Conservation (phyloP, 768 basidiomycete species). For the Lyophyllum decastes region DNA sequence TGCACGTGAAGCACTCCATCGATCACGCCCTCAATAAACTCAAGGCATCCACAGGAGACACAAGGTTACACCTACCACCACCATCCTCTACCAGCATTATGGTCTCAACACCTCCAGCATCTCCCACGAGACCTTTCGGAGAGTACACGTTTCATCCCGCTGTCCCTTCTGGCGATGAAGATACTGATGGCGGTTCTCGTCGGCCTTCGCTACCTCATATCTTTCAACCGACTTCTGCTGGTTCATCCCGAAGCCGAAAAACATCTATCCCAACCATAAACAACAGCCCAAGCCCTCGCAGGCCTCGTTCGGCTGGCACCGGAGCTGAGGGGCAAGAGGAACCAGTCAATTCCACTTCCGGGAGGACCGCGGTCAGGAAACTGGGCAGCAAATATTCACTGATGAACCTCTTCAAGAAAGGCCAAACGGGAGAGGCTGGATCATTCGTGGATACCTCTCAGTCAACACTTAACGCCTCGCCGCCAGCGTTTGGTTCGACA, state of each 20-base stretch:
- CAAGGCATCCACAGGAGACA: slow-evolving; percentile 30
- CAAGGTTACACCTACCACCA: slow-evolving; percentile 30
- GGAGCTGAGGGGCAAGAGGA: slow-evolving; percentile 50
- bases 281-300: slow-evolving; percentile 34
- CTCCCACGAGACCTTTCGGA: slow-evolving; percentile 41
- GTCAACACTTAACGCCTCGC: slow-evolving; percentile 14
- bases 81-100: slow-evolving; percentile 4
- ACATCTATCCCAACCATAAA: slow-evolving; percentile 32
- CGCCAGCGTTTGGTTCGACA: slow-evolving; percentile 19
- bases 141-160: slow-evolving; percentile 46
- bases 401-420: slow-evolving; percentile 73
- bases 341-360: slow-evolving; percentile 25
- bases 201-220: slow-evolving; percentile 74
- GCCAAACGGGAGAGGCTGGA: slow-evolving; percentile 34
- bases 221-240: slow-evolving; percentile 31
- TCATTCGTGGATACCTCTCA: slow-evolving; percentile 20
- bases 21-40: slow-evolving; percentile 68
- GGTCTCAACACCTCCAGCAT: slow-evolving; percentile 41
- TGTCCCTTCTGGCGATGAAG: slow-evolving; percentile 30
- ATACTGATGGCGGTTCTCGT: slow-evolving; percentile 40
- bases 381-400: slow-evolving; percentile 74
- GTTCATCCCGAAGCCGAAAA: slow-evolving; percentile 33
- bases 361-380: slow-evolving; percentile 40
- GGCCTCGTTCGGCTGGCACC: slow-evolving; percentile 75
- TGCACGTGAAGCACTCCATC: slow-evolving; percentile 78